These are phyloP conservation scores for Smithsoniella earleae DNA, from an alignment of 163 green algal species.

Conservation along the genomic window DNA sequence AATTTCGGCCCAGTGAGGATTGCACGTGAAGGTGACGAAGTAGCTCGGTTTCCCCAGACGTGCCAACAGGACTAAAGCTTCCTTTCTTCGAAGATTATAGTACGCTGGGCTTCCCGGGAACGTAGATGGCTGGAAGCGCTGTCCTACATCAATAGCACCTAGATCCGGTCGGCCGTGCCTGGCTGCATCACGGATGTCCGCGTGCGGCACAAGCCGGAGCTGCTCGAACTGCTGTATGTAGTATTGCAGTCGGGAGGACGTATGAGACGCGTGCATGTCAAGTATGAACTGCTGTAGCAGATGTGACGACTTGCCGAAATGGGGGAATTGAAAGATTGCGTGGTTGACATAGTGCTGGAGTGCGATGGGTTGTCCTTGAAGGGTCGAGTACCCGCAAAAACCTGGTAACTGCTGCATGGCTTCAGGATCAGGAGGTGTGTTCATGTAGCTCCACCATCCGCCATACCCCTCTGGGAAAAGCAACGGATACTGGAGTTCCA, in stretches of 20 bases:
- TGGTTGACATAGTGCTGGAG: background rate
- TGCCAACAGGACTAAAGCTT: background rate
- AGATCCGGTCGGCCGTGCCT: no score
- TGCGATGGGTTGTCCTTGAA: no score
- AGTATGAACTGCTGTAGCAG: background rate
- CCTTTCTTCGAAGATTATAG: background rate
- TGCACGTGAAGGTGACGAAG: constrained; percentile 36
- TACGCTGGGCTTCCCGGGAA: no score
- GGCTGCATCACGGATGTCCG: no score
- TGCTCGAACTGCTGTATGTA: no score
- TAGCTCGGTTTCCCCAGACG: constrained; percentile 34
- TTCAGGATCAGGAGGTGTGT: background rate
- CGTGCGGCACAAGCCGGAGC: no score
- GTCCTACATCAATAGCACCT: no score
- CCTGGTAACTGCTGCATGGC: no score
- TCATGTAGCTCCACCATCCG: background rate
- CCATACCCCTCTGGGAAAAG: background rate
- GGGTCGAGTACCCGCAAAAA: no score
- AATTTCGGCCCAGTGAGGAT: constrained; percentile 36
- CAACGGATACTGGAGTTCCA: background rate
- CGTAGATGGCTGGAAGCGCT: no score
- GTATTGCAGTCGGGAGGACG: no score
- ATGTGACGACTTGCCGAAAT: background rate
- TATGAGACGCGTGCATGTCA: background rate
- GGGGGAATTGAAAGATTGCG: background rate